phyloP scores from a whole-genome alignment of 1,284 basidiomycete genomes.

The Lentinula novae-zelandiae region DNA sequence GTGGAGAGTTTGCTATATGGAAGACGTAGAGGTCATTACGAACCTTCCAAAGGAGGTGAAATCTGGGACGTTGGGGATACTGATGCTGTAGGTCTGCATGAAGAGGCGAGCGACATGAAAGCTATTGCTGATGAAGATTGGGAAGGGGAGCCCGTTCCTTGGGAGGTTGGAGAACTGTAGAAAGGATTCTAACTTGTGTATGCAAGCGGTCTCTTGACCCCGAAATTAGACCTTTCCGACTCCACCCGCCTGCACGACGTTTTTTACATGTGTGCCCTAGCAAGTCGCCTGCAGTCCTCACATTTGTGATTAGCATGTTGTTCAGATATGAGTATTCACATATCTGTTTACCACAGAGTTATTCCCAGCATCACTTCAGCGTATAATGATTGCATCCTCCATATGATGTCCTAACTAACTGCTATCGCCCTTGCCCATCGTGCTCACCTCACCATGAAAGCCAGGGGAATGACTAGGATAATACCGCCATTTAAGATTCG shows the following conservation, averaged over 20 bases:
- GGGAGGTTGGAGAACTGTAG: slow-evolving; percentile 71
- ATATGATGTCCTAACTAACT: not conserved
- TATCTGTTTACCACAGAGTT: not conserved
- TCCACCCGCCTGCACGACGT: not conserved
- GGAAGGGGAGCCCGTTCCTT: slow-evolving; percentile 77
- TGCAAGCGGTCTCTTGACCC: slow-evolving; percentile 10
- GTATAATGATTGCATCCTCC: not conserved
- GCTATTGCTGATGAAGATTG: slow-evolving; percentile 68
- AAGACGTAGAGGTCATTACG: slow-evolving; percentile 49
- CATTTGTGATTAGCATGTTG: not conserved
- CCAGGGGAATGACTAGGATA: not conserved
- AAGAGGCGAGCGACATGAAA: slow-evolving; percentile 21
- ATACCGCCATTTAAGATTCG: not conserved
- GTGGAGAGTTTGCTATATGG: slow-evolving; percentile 61
- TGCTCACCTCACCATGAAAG: not conserved
- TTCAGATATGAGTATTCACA: not conserved
- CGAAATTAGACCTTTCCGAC: not conserved
- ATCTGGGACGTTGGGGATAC: slow-evolving; percentile 77
- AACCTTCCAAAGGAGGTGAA: slow-evolving; percentile 60
- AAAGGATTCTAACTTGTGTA: slow-evolving; percentile 12
- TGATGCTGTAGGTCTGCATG: slow-evolving; percentile 37
- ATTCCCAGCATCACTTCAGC: not conserved
- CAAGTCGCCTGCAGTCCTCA: not conserved
- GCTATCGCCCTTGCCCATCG: not conserved
- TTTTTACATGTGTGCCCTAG: not conserved